Evolutionary conservation across 1,284 basidiomycete species (phyloP).

Genomic region (Apiotrichum akiyoshidainum): DNA sequence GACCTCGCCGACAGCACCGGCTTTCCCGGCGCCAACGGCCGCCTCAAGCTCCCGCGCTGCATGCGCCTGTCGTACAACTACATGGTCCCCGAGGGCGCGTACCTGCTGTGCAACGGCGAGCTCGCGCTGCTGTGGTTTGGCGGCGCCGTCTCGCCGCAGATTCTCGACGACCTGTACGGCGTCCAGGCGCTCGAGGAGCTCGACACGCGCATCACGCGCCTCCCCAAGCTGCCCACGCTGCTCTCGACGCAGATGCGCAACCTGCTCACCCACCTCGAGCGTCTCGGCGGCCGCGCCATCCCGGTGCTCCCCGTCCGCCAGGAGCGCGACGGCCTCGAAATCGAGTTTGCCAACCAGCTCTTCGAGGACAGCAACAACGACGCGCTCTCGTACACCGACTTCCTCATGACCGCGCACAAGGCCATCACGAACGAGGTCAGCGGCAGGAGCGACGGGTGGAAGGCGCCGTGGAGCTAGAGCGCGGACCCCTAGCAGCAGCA

Average conservation of each 20-base stretch:
- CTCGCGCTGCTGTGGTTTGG: conserved; percentile 89
- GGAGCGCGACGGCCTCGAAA: conserved; percentile 87
- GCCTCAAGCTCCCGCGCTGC: conserved; percentile 67
- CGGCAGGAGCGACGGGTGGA: conserved; percentile 49
- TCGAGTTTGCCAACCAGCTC: conserved; percentile 95
- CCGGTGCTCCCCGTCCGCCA: conserved; percentile 83
- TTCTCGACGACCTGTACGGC: conserved; percentile 82
- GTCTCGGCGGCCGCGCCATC: conserved; percentile 60
- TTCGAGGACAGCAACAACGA: conserved; percentile 97
- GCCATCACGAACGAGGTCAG: conserved; percentile 50
- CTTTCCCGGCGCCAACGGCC: conserved; percentile 58
- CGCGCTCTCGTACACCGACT: conserved; percentile 81
- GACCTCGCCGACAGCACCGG: conserved; percentile 72
- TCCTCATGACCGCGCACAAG: conserved; percentile 50
- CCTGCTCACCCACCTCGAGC: conserved; percentile 70
- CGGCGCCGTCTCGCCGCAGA: conserved; percentile 69
- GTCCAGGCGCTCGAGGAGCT: conserved; percentile 72
- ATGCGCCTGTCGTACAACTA: conserved; percentile 81
- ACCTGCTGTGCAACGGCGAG: conserved; percentile 91
- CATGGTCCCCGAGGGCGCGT: conserved; percentile 88
- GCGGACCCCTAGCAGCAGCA: no score
- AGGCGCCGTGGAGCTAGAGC: conserved; percentile 36
- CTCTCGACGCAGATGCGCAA: conserved; percentile 82
- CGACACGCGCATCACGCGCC: conserved; percentile 66
- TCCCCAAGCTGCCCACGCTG: conserved; percentile 71